Evolutionary conservation across 768 basidiomycete species (phyloP).

Genomic region (Infundibulicybe gibba): DNA sequence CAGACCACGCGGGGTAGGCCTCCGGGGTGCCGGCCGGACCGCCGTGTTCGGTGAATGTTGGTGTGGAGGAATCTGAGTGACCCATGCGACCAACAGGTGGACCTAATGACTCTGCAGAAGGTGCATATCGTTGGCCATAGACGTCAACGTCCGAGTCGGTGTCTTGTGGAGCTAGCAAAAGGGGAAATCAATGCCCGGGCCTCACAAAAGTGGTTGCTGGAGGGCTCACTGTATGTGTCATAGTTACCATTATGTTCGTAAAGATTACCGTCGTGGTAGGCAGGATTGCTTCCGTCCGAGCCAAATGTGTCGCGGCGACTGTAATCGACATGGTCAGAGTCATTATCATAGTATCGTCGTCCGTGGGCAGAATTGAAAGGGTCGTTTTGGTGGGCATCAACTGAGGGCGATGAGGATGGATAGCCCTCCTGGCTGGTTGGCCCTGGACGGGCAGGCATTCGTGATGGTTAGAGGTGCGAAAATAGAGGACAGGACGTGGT

Average conservation of each 20-base stretch:
- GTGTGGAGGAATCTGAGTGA: constrained; percentile 68
- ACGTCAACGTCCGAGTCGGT: constrained; percentile 81
- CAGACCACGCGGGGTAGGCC: constrained; percentile 92
- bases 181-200: constrained; percentile 3
- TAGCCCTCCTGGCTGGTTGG: constrained; percentile 62
- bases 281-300: constrained; percentile 68
- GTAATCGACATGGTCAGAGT: constrained; percentile 67
- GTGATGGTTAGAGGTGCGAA: constrained; percentile 17
- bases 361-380: constrained; percentile 51
- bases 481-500: no score
- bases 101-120: constrained; percentile 75
- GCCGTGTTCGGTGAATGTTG: constrained; percentile 65
- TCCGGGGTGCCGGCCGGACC: constrained; percentile 61
- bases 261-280: constrained; percentile 54
- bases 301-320: constrained; percentile 66
- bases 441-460: constrained; percentile 55
- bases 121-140: constrained; percentile 66
- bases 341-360: constrained; percentile 69
- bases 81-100: constrained; percentile 48
- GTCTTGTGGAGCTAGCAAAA: constrained; percentile 63
- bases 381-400: constrained; percentile 61
- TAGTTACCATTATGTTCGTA: constrained; percentile 67
- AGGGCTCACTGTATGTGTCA: constrained; percentile 58
- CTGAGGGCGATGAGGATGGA: constrained; percentile 55
- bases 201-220: no score